phyloP scores from a whole-genome alignment of 2,329 filamentous ascomycete species.

The Lizonia empirigonia region DNA sequence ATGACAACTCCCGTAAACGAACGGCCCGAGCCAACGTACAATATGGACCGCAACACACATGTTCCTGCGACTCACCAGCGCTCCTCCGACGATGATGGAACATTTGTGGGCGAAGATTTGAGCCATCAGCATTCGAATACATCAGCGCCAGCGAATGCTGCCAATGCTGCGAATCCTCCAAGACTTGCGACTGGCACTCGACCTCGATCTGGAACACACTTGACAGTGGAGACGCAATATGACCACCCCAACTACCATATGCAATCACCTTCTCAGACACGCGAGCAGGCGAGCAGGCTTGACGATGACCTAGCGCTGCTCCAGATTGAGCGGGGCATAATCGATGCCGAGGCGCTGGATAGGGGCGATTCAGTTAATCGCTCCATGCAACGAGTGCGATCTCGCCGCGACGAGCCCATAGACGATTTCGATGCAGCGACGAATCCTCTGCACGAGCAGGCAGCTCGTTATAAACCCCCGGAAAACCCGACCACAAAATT shows the following conservation, averaged over 20 bases:
- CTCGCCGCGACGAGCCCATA: constrained; percentile 60
- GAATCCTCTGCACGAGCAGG: constrained; percentile 71
- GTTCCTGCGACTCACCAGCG: constrained; percentile 29
- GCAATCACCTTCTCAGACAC: constrained; percentile 60
- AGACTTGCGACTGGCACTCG: constrained; percentile 17
- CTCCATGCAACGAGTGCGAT: constrained; percentile 59
- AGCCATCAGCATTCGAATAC: constrained; percentile 36
- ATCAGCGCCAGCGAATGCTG: constrained; percentile 7
- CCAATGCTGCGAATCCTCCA: too few relatives aligned
- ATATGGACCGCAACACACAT: constrained; percentile 37
- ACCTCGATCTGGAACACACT: constrained; percentile 49
- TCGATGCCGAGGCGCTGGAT: constrained; percentile 49
- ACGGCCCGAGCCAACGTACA: constrained; percentile 45
- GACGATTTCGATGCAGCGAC: constrained; percentile 72
- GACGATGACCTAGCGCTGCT: constrained; percentile 71
- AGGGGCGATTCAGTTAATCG: constrained; percentile 44
- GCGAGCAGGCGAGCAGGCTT: constrained; percentile 65
- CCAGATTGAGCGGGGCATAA: constrained; percentile 67
- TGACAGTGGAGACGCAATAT: constrained; percentile 56
- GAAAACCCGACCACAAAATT: constrained; percentile 66
- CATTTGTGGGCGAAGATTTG: constrained; percentile 45
- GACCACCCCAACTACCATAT: constrained; percentile 34
- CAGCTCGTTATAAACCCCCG: constrained; percentile 67
- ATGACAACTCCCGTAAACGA: constrained; percentile 47
- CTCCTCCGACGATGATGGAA: constrained; percentile 48